Base-by-base conservation (phyloP, 2,329 filamentous ascomycete genomes). In the Beauveria varroae region DNA sequence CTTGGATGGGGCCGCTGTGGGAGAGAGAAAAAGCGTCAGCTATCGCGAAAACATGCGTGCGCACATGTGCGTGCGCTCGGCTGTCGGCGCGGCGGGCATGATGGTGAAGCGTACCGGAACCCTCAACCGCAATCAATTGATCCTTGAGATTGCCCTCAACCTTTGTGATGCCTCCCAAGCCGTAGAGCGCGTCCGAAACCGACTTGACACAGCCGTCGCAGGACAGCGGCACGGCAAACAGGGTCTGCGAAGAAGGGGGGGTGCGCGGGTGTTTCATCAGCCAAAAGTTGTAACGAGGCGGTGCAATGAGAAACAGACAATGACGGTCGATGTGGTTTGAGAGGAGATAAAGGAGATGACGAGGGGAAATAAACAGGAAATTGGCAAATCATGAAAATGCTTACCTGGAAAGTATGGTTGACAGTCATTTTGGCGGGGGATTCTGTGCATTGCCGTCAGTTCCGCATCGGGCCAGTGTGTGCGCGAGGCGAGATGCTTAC, bases 191-290 rank as follows among this genome's bases (percentile, higher is more conserved):
- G 65, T 84, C 83, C 69, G 91, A 91, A 72, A 99, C 87, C 69
- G 91, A 87, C 74, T 93, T 88, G 74, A 96, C 86, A 78, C 95
- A 98, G 71, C 83, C 81, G 69, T 96, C 88, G 78, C 95, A 98
- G 76, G 87, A 91, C 80, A 98, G 87, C 60, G 92, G 93, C 68
- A 98, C 95, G 65, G 93, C 92, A 75, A 98, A 98, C 66, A 93
- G 88, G 64, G 93, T 96, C 89, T 98, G 66, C 67, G 66, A 44
- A 24, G 37, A 40, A 8, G 41, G 41, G 30, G 51, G 44, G 10
- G 47, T 34, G 51, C 37, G 37, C 28, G 41, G 14, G 50, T n/a
- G 60, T 61, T 63, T 61, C 57, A 60, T 65, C 51, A 60, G 58
- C 28, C 26, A 7, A 49, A 37, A 37, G 26, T 24, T 56, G 59